These are phyloP conservation scores for Rubroshorea leprosula DNA, from an alignment of 345 rosid species.

Conservation along the genomic window DNA sequence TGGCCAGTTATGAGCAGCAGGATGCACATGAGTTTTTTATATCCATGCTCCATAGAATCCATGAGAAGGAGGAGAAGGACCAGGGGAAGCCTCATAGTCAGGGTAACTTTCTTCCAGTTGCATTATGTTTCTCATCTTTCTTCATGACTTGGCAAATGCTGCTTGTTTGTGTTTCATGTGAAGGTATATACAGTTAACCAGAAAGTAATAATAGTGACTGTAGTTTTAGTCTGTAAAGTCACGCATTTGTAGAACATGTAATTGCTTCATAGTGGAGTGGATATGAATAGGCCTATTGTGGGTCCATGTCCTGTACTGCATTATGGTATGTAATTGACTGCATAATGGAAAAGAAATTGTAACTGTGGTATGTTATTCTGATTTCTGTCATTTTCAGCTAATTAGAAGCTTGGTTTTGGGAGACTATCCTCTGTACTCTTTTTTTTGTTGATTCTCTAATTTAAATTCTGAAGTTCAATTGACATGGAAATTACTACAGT, in stretches of 20 bases:
- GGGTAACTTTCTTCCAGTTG: slow-evolving; percentile 27
- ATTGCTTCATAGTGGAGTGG: neutral
- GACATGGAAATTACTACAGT: neutral
- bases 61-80: slow-evolving; percentile 56
- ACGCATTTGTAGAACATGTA: too few relatives aligned
- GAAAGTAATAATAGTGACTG: too few relatives aligned
- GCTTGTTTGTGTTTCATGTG: neutral
- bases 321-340: too few relatives aligned
- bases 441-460: neutral
- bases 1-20: slow-evolving; percentile 67
- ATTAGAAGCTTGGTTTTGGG: too few relatives aligned
- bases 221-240: too few relatives aligned
- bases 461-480: neutral
- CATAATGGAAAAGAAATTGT: neutral
- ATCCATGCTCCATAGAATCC: slow-evolving; percentile 64
- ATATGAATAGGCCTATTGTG: neutral
- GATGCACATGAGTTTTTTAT: slow-evolving; percentile 71
- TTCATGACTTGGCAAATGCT: neutral
- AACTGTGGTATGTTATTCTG: neutral
- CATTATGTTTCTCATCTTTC: neutral
- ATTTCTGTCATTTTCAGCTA: neutral
- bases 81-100: slow-evolving; percentile 27
- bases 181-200: neutral
- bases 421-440: too few relatives aligned
- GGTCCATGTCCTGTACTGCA: neutral